Base-by-base conservation (phyloP, 208 protist genomes). In the Leptomonas pyrrhocoris region DNA sequence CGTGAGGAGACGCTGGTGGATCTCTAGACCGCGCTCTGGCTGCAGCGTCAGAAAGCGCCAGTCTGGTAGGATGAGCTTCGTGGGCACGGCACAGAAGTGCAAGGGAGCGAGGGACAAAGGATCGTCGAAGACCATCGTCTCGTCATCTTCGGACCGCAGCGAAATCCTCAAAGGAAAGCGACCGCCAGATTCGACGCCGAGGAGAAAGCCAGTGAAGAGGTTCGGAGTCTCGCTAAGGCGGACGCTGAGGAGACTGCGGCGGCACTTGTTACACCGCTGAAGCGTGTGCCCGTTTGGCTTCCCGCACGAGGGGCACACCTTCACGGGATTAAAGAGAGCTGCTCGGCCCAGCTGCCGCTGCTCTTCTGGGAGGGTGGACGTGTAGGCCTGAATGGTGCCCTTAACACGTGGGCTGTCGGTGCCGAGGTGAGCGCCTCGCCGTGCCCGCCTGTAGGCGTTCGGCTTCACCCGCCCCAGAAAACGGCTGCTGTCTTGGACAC, bases 241-340 rank as follows among this genome's bases (percentile, higher is more conserved):
- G 19, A 80, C 74, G 36, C 13, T 23, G 15, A 25, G 18, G 25
- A 89, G 70, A 57, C 66, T 66, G 30, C 19, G 25, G 16, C 77
- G 78, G 59, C 84, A 90, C 50, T 63, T 66, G 49, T 92, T 90
- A 67, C 86, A 92, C 59, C 27, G n/a, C 23, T 19, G 21, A 56
- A 92, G 74, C 6, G 81, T 88, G 72, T 81, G 75, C 15, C 77
- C 86, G 61, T 84, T 84, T 5, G 84, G 79, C 70, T 92, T 92
- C 2, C 75, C 77, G 50, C 86, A 92, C 27, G 49, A 48, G 28
- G 56, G 64, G 42, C 86, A 92, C 70, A 87, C 73, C 50, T 74
- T 75, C 68, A 92, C 85, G 11, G 48, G 45, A 50, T 88, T 88
- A 38, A 68, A 53, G 27, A 88, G 54, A 43, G 75, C 43, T 7